phyloP scores from a whole-genome alignment of 2,329 filamentous ascomycete genomes.

The Xylariaceae sp. region DNA sequence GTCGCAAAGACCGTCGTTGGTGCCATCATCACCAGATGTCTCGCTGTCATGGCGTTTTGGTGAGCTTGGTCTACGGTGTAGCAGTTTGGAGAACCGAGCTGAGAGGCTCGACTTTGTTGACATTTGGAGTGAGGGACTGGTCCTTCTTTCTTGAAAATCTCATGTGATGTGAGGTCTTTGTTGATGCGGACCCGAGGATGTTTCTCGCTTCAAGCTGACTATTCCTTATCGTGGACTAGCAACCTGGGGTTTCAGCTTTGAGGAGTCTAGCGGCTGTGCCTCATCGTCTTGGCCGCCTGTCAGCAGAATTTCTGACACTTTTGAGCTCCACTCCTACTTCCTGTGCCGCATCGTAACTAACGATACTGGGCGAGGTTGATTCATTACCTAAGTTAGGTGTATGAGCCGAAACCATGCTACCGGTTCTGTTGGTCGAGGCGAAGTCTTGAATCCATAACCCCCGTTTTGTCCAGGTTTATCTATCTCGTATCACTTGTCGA shows the following conservation, averaged over 20 bases:
- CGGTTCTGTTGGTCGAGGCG: too few species aligned
- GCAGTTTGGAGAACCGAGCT: constrained; percentile 16
- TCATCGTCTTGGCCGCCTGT: too few species aligned
- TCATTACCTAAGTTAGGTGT: neutral
- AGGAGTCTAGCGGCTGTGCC: too few species aligned
- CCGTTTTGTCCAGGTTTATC: neutral
- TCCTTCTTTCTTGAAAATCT: neutral
- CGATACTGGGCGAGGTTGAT: neutral
- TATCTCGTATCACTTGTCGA: neutral
- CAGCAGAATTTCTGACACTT: too few species aligned
- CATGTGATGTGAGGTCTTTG: neutral
- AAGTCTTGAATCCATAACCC: neutral
- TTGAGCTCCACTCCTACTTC: too few species aligned
- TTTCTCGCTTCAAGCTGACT: too few species aligned
- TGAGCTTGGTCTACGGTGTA: constrained; percentile 8
- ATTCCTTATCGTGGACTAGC: too few species aligned
- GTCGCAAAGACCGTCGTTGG: constrained; percentile 9
- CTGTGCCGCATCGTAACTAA: too few species aligned
- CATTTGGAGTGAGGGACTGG: constrained; percentile 2
- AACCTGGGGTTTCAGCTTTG: too few species aligned
- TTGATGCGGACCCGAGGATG: too few species aligned
- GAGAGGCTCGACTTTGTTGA: constrained; percentile 10
- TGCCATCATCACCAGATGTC: neutral
- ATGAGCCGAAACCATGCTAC: neutral
- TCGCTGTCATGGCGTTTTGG: constrained; percentile 2